Evolutionary conservation across 2,329 filamentous ascomycete genomes (phyloP).

Genomic region (Aureobasidium sp.): DNA sequence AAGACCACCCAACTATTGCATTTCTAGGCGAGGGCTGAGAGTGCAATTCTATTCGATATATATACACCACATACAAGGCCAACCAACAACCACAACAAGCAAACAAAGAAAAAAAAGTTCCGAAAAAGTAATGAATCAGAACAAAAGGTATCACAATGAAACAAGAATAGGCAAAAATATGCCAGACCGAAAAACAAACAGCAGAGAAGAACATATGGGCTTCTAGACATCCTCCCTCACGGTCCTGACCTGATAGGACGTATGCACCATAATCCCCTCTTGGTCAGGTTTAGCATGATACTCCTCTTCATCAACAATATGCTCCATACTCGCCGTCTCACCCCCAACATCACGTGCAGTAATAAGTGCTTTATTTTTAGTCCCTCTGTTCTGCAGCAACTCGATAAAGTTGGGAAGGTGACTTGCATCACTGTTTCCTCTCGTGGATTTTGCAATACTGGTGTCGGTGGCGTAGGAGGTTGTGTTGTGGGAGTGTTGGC

Average conservation of each 20-base stretch:
- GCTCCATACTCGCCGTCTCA: constrained; percentile 2
- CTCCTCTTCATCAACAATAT: not conserved
- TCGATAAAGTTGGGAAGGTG: not conserved
- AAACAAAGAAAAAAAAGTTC: not conserved
- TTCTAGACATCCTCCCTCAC: constrained; percentile 7
- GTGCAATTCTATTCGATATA: not conserved
- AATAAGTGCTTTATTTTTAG: constrained; percentile 3
- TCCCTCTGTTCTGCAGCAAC: not conserved
- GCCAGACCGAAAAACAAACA: not conserved
- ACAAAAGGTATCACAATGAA: not conserved
- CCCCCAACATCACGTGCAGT: not conserved
- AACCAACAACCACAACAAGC: no score
- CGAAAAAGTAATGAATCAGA: not conserved
- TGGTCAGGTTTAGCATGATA: not conserved
- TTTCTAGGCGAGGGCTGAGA: not conserved
- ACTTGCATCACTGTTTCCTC: not conserved
- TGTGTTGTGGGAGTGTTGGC: not conserved
- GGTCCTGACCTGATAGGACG: constrained; percentile 7
- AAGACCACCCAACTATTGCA: not conserved
- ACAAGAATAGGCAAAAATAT: no score
- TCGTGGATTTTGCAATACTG: not conserved
- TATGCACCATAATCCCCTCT: constrained; percentile 13
- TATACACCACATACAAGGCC: not conserved
- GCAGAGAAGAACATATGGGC: no score
- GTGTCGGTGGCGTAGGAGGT: not conserved